Base-by-base conservation (phyloP, 1,139 yeast genomes). In the Wickerhamomyces sp. region DNA sequence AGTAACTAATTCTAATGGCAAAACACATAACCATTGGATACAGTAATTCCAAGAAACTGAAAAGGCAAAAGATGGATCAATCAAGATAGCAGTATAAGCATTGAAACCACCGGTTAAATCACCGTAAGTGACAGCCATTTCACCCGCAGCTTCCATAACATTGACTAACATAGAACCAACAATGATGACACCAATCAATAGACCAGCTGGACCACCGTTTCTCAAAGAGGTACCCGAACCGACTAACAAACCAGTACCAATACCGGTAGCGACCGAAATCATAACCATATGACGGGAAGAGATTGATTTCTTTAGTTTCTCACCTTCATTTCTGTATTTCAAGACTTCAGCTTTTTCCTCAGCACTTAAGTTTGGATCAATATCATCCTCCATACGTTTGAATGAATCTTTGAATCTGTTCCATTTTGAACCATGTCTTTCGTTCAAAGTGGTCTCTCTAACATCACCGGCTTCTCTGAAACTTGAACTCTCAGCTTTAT, bases 101-200 rank as follows among this genome's bases (percentile, higher is more conserved):
- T 84, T 75, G 65, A 85, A 87, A 2, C 91, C 88, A 56, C 95
- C 96, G 45, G 85, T 72, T 39, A 87, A 81, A 37, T 94, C 91
- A 47, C 66, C 63, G 65, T 82, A 86, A 13, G 81, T 74, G 36
- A 85, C 87, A 40, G 94, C 89, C 61, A 88, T 63, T 65, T 89
- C 96, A 53, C 95, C 94, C 46, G 89, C 78, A n/a, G 93, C 82
- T 61, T 86, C 91, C 58, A 87, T 83, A 40, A 87, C 84, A 57
- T 80, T 76, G 67, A 79, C 85, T 55, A 88, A 78, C 76, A 84
- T 73, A 8, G 84, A 71, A 39, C 90, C 86, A 51, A 85, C 75
- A 40, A 82, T 66, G 43, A 78, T 77, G 60, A 82, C 87, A 46
- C 90, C 90, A 47, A 83, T 76, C 38, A 87, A 63, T 39, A 87